A percentile compares a stretch with the other conserved stretches of the same genome.
These are phyloP conservation scores for Aspergillus pseudoglaucus DNA, from an alignment of 2,329 filamentous ascomycete species.

Conservation along the genomic window DNA sequence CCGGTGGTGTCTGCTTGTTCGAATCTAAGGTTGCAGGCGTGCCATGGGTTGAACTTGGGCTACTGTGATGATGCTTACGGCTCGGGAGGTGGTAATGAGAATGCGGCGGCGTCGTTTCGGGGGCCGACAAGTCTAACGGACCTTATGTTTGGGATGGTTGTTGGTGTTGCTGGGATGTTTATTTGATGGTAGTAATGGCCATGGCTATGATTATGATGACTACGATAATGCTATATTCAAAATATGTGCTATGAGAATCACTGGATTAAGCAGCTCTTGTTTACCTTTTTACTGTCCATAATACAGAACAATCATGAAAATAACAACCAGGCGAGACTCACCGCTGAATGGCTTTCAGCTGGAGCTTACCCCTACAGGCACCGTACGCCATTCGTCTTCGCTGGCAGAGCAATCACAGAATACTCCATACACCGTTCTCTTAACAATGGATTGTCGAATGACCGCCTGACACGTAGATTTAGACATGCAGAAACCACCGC, in stretches of 20 bases:
- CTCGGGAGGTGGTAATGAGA: constrained; percentile 12
- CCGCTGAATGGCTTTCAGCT: not conserved
- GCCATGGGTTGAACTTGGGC: constrained; percentile 42
- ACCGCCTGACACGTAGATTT: not conserved
- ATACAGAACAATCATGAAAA: not conserved
- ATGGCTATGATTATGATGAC: not conserved
- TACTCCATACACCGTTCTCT: no score
- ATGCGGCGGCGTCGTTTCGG: constrained; percentile 20
- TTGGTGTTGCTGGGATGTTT: constrained; percentile 43
- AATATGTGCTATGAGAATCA: not conserved
- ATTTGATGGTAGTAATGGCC: constrained; percentile 20
- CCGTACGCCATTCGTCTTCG: no score
- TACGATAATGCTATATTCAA: not conserved
- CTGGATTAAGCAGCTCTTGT: not conserved
- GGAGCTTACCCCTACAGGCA: no score
- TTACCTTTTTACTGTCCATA: no score
- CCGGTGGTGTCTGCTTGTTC: constrained; percentile 40
- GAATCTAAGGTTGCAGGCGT: constrained; percentile 41
- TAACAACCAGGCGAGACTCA: not conserved
- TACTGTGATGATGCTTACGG: constrained; percentile 35
- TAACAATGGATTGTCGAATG: not conserved
- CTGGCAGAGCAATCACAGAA: no score
- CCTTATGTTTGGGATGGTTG: constrained; percentile 33
- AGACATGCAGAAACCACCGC: not conserved
- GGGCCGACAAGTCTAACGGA: constrained; percentile 36